Percentiles rank a stretch among this genome's conserved stretches.
Conservation (phyloP, 1,284 basidiomycete genomes). For the Moesziomyces aphidis region DNA sequence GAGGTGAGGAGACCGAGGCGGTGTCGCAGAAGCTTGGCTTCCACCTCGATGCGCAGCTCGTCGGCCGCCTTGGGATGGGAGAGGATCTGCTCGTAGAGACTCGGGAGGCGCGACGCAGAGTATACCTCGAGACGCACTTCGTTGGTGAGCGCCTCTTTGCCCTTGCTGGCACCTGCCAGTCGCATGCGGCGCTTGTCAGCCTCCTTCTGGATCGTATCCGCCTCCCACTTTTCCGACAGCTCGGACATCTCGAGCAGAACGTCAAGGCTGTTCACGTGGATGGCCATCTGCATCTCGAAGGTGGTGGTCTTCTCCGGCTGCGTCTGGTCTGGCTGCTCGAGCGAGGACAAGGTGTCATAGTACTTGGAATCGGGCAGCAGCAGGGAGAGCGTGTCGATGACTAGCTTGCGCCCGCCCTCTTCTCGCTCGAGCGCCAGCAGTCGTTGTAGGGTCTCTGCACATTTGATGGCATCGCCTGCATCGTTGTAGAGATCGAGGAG, state of each 20-base stretch:
- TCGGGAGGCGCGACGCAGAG: conserved; percentile 44
- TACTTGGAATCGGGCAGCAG: conserved; percentile 81
- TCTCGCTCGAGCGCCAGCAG: conserved; percentile 76
- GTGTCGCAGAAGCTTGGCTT: conserved; percentile 56
- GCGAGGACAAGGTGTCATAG: conserved; percentile 75
- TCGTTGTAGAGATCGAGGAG: conserved; percentile 62
- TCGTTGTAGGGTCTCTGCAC: conserved; percentile 82
- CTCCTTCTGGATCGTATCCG: conserved; percentile 53
- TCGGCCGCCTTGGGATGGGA: conserved; percentile 57
- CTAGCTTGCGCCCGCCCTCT: conserved; percentile 70
- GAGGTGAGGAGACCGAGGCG: conserved; percentile 46
- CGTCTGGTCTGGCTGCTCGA: conserved; percentile 81
- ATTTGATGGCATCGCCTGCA: conserved; percentile 77
- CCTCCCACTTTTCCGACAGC: conserved; percentile 51
- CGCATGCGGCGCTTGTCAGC: conserved; percentile 56
- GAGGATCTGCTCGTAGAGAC: conserved; percentile 58
- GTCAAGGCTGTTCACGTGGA: conserved; percentile 72
- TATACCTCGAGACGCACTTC: conserved; percentile 51
- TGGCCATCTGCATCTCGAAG: conserved; percentile 73
- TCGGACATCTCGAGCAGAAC: conserved; percentile 57
- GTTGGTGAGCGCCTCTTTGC: conserved; percentile 45
- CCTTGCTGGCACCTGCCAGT: conserved; percentile 58
- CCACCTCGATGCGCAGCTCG: conserved; percentile 52
- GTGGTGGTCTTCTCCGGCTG: conserved; percentile 73
- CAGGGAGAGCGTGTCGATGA: conserved; percentile 73